These are phyloP conservation scores for Kodamaea neixiangensis DNA, from an alignment of 805 yeast genomes.

Conservation along the genomic window DNA sequence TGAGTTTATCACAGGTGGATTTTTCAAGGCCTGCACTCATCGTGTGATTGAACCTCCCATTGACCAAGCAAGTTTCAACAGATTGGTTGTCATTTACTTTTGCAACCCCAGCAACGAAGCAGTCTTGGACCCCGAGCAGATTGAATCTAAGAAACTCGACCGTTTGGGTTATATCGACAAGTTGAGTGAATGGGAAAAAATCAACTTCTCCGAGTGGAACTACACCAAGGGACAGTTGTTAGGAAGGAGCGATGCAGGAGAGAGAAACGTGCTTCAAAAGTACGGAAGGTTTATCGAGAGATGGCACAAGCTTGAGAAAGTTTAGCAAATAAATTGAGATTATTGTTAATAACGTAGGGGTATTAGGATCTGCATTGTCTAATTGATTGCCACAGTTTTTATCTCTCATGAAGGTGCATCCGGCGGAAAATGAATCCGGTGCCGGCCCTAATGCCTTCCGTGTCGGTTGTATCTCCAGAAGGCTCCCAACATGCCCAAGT, in stretches of 20 bases:
- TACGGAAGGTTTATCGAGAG: conserved; percentile 24
- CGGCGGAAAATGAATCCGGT: too few relatives aligned
- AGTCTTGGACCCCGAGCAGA: conserved; percentile 42
- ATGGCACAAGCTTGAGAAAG: conserved; percentile 19
- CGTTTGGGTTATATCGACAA: conserved; percentile 30
- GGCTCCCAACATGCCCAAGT: conserved; percentile 38
- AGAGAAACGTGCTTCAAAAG: conserved; percentile 17
- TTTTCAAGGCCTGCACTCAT: conserved; percentile 48
- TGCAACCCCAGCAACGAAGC: conserved; percentile 39
- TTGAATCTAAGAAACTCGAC: conserved; percentile 39
- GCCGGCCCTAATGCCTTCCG: conserved; percentile 5
- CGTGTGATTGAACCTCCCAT: conserved; percentile 50
- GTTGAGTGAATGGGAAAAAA: conserved; percentile 35
- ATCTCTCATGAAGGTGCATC: neutral
- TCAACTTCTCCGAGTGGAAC: conserved; percentile 44
- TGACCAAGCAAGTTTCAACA: conserved; percentile 36
- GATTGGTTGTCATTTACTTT: conserved; percentile 47
- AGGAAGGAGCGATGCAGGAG: conserved; percentile 22
- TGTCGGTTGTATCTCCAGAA: conserved; percentile 30
- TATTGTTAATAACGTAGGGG: neutral
- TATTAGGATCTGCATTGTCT: neutral
- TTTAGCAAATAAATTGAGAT: neutral
- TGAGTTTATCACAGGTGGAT: conserved; percentile 47
- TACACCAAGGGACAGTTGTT: conserved; percentile 21
- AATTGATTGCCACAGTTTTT: neutral